Percentiles rank a stretch among this genome's conserved stretches.
Conservation (phyloP, 1,139 yeast species). For the Insectozyma bohioensis region DNA sequence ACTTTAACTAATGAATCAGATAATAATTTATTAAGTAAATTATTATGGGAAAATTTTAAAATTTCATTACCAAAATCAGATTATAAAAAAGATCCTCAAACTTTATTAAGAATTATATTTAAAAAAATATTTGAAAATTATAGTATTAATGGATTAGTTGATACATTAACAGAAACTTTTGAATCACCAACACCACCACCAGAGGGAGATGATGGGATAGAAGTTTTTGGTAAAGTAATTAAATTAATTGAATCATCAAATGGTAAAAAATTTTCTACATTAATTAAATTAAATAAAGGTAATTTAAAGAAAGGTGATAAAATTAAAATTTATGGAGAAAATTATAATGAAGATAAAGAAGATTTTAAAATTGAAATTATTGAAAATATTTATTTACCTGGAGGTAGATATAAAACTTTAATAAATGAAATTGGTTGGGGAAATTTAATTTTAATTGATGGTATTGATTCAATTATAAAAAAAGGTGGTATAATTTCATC, state of each 20-base stretch:
- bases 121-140: slow-evolving; percentile 49
- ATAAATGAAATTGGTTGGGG: slow-evolving; percentile 62
- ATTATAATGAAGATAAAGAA: slow-evolving; percentile 49
- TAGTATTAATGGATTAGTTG: slow-evolving; percentile 52
- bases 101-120: slow-evolving; percentile 57
- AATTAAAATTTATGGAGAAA: slow-evolving; percentile 60
- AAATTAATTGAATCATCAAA: slow-evolving; percentile 59
- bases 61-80: slow-evolving; percentile 38
- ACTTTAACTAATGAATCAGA: slow-evolving; percentile 55
- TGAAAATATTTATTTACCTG: slow-evolving; percentile 56
- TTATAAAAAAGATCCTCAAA: slow-evolving; percentile 54
- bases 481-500: slow-evolving; percentile 52
- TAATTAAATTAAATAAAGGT: slow-evolving; percentile 68
- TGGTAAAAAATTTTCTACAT: slow-evolving; percentile 47
- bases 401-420: slow-evolving; percentile 69
- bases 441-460: slow-evolving; percentile 63
- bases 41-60: slow-evolving; percentile 49
- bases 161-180: slow-evolving; percentile 36
- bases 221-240: slow-evolving; percentile 52
- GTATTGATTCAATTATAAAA: slow-evolving; percentile 56
- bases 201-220: slow-evolving; percentile 7
- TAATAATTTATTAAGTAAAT: slow-evolving; percentile 32
- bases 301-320: slow-evolving; percentile 45
- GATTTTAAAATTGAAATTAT: slow-evolving; percentile 50
- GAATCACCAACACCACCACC: slow-evolving; percentile 51